These are phyloP conservation scores for Dryadomyces sulphureus DNA, from an alignment of 2,329 filamentous ascomycete species.

Conservation along the genomic window DNA sequence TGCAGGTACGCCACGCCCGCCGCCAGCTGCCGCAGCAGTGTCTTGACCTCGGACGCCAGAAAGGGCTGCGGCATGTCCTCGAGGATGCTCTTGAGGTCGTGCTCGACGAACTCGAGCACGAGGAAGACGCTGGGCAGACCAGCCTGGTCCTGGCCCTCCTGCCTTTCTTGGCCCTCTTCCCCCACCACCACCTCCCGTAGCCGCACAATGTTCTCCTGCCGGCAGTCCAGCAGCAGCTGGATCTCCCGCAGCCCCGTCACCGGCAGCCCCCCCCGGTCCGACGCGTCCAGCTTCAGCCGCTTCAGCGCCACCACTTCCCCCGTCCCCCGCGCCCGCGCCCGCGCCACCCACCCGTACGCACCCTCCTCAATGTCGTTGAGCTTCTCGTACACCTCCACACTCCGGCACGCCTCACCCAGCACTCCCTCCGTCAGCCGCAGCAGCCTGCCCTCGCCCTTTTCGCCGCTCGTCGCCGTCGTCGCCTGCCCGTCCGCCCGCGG, in stretches of 20 bases:
- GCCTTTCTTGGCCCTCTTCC: conserved; percentile 41
- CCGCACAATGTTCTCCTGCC: conserved; percentile 69
- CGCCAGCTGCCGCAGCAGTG: conserved; percentile 68
- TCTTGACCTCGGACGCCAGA: conserved; percentile 82
- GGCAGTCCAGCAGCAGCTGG: conserved; percentile 68
- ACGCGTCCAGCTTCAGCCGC: conserved; percentile 75
- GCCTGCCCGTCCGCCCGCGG: conserved; percentile 9
- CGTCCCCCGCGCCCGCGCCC: conserved; percentile 59
- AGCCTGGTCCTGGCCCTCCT: neutral
- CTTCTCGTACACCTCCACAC: conserved; percentile 78
- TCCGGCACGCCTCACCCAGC: conserved; percentile 53
- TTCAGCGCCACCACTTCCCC: conserved; percentile 82
- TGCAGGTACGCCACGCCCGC: conserved; percentile 77
- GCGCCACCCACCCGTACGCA: conserved; percentile 85
- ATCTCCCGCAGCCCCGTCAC: conserved; percentile 92
- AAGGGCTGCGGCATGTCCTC: conserved; percentile 93
- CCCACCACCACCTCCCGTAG: conserved; percentile 77
- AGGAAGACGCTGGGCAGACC: conserved; percentile 57
- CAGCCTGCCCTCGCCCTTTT: conserved; percentile 31
- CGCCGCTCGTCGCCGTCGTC: conserved; percentile 6
- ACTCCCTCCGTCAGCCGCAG: conserved; percentile 54
- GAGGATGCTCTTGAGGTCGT: conserved; percentile 86
- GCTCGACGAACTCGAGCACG: conserved; percentile 94
- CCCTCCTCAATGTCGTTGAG: conserved; percentile 97
- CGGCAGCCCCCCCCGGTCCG: conserved; percentile 62